phyloP scores from a whole-genome alignment of 1,284 basidiomycete genomes.

The Boletus coffeatus region DNA sequence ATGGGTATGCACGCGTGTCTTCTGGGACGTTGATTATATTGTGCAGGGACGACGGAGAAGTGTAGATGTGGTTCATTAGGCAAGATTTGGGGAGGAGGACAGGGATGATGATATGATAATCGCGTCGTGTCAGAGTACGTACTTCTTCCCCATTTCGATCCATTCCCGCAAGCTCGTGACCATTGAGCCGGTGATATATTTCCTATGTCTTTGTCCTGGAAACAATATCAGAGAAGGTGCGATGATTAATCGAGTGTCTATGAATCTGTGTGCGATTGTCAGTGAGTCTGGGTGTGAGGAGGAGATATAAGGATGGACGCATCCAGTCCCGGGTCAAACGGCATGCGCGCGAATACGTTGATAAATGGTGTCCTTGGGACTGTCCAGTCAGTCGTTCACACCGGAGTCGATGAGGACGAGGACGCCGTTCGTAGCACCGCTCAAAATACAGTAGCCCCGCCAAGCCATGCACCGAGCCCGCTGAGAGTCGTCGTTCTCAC shows the following conservation, averaged over 20 bases:
- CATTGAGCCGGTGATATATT: not conserved
- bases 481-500: not conserved
- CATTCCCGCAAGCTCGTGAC: not conserved
- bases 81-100: not conserved
- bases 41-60: constrained; percentile 3
- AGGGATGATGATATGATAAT: not conserved
- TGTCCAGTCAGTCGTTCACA: not conserved
- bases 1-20: not conserved
- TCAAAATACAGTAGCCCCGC: not conserved
- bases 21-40: not conserved
- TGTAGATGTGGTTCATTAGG: not conserved
- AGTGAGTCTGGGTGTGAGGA: not conserved
- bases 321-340: not conserved
- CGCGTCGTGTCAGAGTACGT: not conserved
- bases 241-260: not conserved
- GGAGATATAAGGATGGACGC: not conserved
- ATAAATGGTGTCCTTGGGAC: not conserved
- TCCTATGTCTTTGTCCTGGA: not conserved
- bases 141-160: not conserved
- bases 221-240: not conserved
- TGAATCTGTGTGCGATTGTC: not conserved
- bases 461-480: not conserved
- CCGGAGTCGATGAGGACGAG: not conserved
- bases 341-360: not conserved
- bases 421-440: not conserved